Evolutionary conservation across 169 alveolate species (phyloP), one percentile per base, ranked within the genome.

Genomic region (Plasmodium inui): DNA sequence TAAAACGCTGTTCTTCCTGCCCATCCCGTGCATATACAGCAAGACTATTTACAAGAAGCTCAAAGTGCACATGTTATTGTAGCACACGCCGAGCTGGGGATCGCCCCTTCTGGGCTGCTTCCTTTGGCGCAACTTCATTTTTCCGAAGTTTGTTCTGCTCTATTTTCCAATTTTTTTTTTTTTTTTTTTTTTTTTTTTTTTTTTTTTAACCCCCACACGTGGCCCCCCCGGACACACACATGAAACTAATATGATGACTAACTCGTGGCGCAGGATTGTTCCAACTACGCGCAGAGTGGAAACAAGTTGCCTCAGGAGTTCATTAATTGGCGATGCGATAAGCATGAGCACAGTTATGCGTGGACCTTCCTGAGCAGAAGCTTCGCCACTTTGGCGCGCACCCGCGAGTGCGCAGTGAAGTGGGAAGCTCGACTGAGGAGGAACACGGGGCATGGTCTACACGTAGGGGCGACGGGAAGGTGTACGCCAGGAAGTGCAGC

Each of bases 41-140:
- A 88, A 88, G 73, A 79, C 72, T 44, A 88, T 88, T 88, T 88
- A 80, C 94, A 88, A 88, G 71, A 88, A 88, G 72, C 32, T 78
- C 72, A 88, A 70, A 88, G 94, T 88, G 26, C 94, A 88, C 41
- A 88, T 88, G 94, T 80, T 88, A 32, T 14, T 88, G 73, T 76
- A 79, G 72, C 50, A n/a, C 46, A 22, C 32, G 19, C 19, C 57
- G 19, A 5, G 57, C 4, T 46, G 57, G 19, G 57, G 19, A 46
- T 22, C 61, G 14, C 22, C 61, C 5, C 14, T 50, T 10, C n/a
- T 2, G 34, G 22, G 37, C 6, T 2, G 61, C 37, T 57, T 44
- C 41, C 0, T 39, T 76, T 57, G 61, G 79, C n/a, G 81, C 34
- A 73, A 12, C 71, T 73, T 53, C 72, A 19, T 19, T 83, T 67